Conservation (phyloP, 371 early-diverging fungal species). For the Nematocida minor region DNA sequence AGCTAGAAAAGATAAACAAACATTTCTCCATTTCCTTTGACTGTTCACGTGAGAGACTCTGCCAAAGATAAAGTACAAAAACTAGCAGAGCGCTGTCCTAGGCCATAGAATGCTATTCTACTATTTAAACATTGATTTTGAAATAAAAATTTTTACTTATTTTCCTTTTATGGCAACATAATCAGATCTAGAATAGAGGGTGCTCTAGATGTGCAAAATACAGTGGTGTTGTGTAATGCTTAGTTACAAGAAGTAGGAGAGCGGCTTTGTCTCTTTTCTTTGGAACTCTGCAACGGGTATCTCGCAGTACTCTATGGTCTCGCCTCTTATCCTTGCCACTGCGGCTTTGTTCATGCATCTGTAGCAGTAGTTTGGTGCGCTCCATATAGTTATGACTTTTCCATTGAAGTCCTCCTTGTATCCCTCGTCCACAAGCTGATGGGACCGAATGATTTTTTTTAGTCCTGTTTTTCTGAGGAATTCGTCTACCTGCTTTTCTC, state of each 20-base stretch:
- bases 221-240: too few relatives aligned
- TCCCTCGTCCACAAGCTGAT: conserved; percentile 64
- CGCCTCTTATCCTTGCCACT: conserved; percentile 38
- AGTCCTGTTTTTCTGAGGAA: conserved; percentile 60
- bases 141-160: too few relatives aligned
- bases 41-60: too few relatives aligned
- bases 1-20: too few relatives aligned
- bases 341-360: conserved; percentile 63
- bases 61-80: too few relatives aligned
- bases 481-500: conserved; percentile 33
- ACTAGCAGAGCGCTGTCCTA: too few relatives aligned
- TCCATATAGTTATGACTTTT: conserved; percentile 64
- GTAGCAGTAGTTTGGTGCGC: conserved; percentile 65
- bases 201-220: too few relatives aligned
- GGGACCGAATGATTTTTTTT: conserved; percentile 61
- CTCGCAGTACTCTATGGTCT: conserved; percentile 19
- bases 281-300: conserved; percentile 4
- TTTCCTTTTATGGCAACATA: too few relatives aligned
- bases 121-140: too few relatives aligned
- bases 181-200: too few relatives aligned
- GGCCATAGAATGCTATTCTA: too few relatives aligned
- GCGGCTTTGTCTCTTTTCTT: conserved; percentile 2
- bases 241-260: conserved; percentile 34
- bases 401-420: conserved; percentile 62
- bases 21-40: too few relatives aligned